phyloP scores from a whole-genome alignment of 2,329 filamentous ascomycete species.

The Leptosphaerulina australis region DNA sequence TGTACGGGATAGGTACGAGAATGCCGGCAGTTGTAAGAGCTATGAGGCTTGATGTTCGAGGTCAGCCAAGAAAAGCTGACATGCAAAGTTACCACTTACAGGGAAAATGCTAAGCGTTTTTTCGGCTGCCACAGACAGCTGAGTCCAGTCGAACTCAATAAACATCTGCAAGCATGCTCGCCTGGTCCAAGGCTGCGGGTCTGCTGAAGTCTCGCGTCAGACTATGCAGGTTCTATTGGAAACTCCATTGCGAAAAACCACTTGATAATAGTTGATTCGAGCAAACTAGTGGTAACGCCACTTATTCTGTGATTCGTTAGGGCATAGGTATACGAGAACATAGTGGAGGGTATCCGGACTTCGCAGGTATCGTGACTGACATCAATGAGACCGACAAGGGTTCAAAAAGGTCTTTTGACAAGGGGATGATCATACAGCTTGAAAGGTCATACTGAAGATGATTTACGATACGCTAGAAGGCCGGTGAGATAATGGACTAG shows the following conservation, averaged over 20 bases:
- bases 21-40: conserved; percentile 22
- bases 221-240: conserved; percentile 24
- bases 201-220: conserved; percentile 17
- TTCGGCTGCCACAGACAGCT: background rate
- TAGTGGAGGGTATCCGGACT: background rate
- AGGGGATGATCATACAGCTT: background rate
- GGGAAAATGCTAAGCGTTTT: conserved; percentile 11
- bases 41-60: conserved; percentile 14
- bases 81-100: conserved; percentile 10
- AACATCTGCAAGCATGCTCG: conserved; percentile 1
- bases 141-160: conserved; percentile 5
- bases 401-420: background rate
- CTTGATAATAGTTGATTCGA: background rate
- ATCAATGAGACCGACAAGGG: background rate
- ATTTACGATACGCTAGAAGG: background rate
- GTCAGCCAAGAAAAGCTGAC: conserved; percentile 13
- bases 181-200: conserved; percentile 6
- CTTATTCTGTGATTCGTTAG: background rate
- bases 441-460: background rate
- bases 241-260: background rate
- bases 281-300: conserved; percentile 2
- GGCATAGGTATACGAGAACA: background rate
- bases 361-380: background rate
- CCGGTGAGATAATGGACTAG: conserved; percentile 5
- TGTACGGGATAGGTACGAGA: conserved; percentile 14